Base-by-base conservation (phyloP, 345 rosid species). In the Eucalyptus sp. region DNA sequence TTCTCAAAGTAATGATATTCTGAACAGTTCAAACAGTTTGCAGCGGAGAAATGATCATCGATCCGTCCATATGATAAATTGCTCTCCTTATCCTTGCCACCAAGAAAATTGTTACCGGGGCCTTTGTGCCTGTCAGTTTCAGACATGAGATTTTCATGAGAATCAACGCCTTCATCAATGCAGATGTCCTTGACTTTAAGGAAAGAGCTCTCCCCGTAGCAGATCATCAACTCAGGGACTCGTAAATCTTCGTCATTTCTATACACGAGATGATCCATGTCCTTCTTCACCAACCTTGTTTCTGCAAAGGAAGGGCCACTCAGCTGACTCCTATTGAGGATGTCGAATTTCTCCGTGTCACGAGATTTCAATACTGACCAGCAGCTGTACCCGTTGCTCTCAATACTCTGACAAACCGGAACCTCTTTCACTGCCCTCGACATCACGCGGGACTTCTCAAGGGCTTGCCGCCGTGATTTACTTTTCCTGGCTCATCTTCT, bases 171-270 rank as follows among this genome's bases (percentile, higher is more conserved):
- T 88, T 98, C 96, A 49, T 98, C 98, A 8, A 97, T 68, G 48
- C 98, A 96, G 25, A 97, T 95, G 88, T 96, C 99, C 92, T 97
- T 98, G 49, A 96, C 92, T 6, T 92, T 93, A 89, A 93, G 93
- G 88, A 89, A 93, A 68, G 92, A 88, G 50, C 89, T 92, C 91
- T 95, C 97, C 89, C 94, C 91, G 93, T 92, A 96, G 89, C 98
- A 96, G 89, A 96, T 95, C 44, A 93, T 89, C 87, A 96, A 89
- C 92, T 96, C 98, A 8, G 97, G 97, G 41, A 94, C 56, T 50
- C 92, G 94, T 86, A 93, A 91, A 56, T 92, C 97, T 68, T 90
- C 90, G 15, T 94, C 93, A 90, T 88, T 94, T 92, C 95, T 95
- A 92, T 94, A 96, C 92, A 92, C 88, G 76, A 92, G 94, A 86